phyloP scores from a whole-genome alignment of 352 stramenopile species.

The Globisporangium cederbergense region DNA sequence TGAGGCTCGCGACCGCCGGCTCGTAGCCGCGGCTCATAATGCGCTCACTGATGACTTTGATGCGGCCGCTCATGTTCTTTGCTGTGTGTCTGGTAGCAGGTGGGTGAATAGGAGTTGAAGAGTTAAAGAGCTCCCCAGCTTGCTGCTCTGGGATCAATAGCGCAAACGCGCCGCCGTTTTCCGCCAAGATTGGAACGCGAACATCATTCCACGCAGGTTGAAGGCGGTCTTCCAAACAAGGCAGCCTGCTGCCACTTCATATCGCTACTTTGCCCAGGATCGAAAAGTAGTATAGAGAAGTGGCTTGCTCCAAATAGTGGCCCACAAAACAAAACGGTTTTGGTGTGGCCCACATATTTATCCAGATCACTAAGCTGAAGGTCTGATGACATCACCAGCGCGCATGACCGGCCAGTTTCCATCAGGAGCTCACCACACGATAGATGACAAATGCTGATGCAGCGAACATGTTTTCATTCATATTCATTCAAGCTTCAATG shows the following conservation, averaged over 20 bases:
- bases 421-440: neutral
- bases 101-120: neutral
- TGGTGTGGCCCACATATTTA: neutral
- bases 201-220: slow-evolving; percentile 3
- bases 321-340: neutral
- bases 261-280: neutral
- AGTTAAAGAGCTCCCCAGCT: neutral
- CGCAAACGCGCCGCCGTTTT: neutral
- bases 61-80: slow-evolving; percentile 34
- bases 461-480: slow-evolving; percentile 3
- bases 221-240: slow-evolving; percentile 8
- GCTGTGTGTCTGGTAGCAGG: neutral
- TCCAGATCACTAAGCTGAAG: neutral
- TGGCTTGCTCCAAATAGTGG: neutral
- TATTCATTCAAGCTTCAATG: slow-evolving; percentile 2
- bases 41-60: slow-evolving; percentile 81
- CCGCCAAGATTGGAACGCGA: neutral
- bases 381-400: neutral
- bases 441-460: neutral
- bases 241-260: neutral
- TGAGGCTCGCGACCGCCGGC: slow-evolving; percentile 74
- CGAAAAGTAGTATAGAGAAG: neutral
- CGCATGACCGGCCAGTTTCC: neutral
- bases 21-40: slow-evolving; percentile 88
- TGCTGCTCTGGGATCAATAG: slow-evolving; percentile 8